Base-by-base conservation (phyloP, 2,329 filamentous ascomycete genomes). In the Aureobasidium sp. region DNA sequence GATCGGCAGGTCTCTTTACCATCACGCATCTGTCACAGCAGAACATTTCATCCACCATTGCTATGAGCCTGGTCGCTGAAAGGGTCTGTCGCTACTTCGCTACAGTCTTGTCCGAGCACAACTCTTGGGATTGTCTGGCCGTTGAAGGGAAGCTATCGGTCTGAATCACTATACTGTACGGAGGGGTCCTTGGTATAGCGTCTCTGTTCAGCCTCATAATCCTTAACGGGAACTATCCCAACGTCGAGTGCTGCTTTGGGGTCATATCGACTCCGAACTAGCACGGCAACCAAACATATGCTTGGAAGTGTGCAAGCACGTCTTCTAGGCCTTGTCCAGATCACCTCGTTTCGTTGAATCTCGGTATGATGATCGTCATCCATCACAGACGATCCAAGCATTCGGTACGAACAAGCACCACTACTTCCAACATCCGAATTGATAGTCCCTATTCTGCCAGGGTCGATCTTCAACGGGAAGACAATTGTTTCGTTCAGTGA, bases 281-380 rank as follows among this genome's bases (percentile, higher is more conserved):
- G 38, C 40, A 35, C 10, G 5, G 27, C 15, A 10, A 9, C 7
- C 15, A 13, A 25, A 33, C 25, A 15, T 5, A 35, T 45, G 27
- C 15, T 8, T 13, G 7, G 15, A 45, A 35, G 35, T 19, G 15
- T 31, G n/a, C 19, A n/a, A 45, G 40, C 40, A 25, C 21, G 21
- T 23, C 51, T 45, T 57, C 53, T n/a, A 57, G 40, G n/a, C 53
- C 8, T 33, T 19, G 10, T 53, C 40, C n/a, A 45, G 53, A 57
- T 19, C 40, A 11, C 9, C 8, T 43, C 19, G 19, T 17, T n/a
- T n/a, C 21, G 37, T 31, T 3, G 17, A 33, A 6, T 40, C 5
- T 45, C 15, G 37, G 38, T n/a, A 11, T 43, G 29, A 23, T 37
- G n/a, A 35, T 57, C 53, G 27, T 7, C 29, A 35, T 45, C 5